Percentiles rank a stretch among this genome's conserved stretches.
These are phyloP conservation scores for Stropharia rugosoannulata DNA, from an alignment of 768 basidiomycete genomes.

Conservation along the genomic window DNA sequence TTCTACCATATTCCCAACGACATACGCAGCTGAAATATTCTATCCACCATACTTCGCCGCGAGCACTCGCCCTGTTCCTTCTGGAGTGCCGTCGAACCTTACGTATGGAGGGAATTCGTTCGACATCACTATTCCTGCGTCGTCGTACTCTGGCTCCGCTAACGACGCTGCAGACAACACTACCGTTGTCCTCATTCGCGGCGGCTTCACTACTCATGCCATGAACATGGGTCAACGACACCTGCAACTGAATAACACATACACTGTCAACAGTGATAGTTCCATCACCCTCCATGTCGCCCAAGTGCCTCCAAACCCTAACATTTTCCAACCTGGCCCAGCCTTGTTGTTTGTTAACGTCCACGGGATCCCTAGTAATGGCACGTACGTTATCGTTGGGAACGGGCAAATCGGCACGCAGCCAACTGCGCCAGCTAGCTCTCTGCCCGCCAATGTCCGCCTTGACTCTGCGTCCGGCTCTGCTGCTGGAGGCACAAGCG, in stretches of 20 bases:
- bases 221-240: slow-evolving; percentile 89
- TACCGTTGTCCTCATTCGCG: slow-evolving; percentile 76
- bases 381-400: slow-evolving; percentile 75
- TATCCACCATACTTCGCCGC: slow-evolving; percentile 89
- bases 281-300: slow-evolving; percentile 77
- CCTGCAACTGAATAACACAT: slow-evolving; percentile 83
- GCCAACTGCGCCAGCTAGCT: slow-evolving; percentile 40
- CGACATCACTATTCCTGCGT: slow-evolving; percentile 66
- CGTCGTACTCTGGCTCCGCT: slow-evolving; percentile 63
- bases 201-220: slow-evolving; percentile 82
- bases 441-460: slow-evolving; percentile 51
- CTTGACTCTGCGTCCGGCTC: slow-evolving; percentile 24
- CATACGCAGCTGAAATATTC: slow-evolving; percentile 84
- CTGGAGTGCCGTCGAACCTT: slow-evolving; percentile 70
- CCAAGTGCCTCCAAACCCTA: slow-evolving; percentile 82
- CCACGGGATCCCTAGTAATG: slow-evolving; percentile 82
- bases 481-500: slow-evolving; percentile 6
- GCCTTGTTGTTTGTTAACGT: slow-evolving; percentile 81
- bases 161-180: slow-evolving; percentile 74
- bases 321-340: slow-evolving; percentile 88
- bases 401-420: slow-evolving; percentile 77
- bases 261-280: slow-evolving; percentile 76
- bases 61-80: slow-evolving; percentile 62
- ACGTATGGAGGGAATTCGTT: slow-evolving; percentile 84
- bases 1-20: slow-evolving; percentile 65